Percentiles rank a stretch among this genome's conserved stretches.
Evolutionary conservation across 345 rosid species (phyloP).

Genomic region (Conringia planisiliqua): DNA sequence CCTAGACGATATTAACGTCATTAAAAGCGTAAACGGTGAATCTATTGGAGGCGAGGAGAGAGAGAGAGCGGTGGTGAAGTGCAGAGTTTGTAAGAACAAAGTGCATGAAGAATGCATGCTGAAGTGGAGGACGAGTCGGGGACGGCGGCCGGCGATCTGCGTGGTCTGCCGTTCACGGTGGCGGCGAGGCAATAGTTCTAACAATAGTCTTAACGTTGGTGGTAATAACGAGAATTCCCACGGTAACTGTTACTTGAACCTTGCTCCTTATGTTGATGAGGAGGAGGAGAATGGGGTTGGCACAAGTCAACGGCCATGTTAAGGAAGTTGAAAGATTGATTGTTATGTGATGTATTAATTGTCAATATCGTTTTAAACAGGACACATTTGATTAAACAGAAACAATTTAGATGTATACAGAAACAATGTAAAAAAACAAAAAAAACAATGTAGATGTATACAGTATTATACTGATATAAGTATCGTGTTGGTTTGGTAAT

Average conservation of each 20-base stretch:
- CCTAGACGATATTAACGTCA: slow-evolving; percentile 50
- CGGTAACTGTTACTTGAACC: slow-evolving; percentile 56
- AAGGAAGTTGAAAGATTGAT: not conserved
- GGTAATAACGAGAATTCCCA: slow-evolving; percentile 3
- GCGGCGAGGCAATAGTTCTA: slow-evolving; percentile 42
- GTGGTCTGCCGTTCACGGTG: slow-evolving; percentile 87
- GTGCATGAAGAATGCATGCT: slow-evolving; percentile 77
- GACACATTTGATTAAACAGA: not conserved
- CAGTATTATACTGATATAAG: not conserved
- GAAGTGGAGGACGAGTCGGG: slow-evolving; percentile 73
- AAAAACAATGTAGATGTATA: not conserved
- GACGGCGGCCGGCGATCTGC: slow-evolving; percentile 61
- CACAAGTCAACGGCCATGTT: slow-evolving; percentile 28
- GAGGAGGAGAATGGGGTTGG: slow-evolving; percentile 35
- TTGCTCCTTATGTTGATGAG: slow-evolving; percentile 49
- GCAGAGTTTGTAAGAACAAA: slow-evolving; percentile 61
- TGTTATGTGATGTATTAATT: slow-evolving; percentile 1
- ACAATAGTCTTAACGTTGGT: slow-evolving; percentile 5
- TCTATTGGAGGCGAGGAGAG: slow-evolving; percentile 3
- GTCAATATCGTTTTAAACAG: not conserved
- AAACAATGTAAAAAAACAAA: too few relatives aligned
- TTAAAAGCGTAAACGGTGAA: not conserved
- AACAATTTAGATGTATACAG: not conserved
- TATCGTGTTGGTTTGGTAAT: not conserved
- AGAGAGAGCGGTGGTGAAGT: slow-evolving; percentile 44